Evolutionary conservation across 2,329 filamentous ascomycete genomes (phyloP), one percentile per base, ranked within the genome.

Genomic region (Exophiala dermatitidis): DNA sequence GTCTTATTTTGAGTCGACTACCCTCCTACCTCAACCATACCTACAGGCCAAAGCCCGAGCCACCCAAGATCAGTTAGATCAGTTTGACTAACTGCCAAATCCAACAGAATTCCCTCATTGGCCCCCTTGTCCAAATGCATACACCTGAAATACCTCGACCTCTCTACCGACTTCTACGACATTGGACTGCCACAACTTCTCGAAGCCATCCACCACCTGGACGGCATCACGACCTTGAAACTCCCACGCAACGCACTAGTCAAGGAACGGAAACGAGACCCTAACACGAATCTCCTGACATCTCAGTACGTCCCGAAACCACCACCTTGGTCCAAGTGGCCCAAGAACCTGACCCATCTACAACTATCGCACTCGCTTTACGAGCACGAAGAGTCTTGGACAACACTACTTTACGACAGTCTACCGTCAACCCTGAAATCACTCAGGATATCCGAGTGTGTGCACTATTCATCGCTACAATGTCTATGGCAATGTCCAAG

Each of bases 71-170:
- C 33, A 36, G 6, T 6, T 36, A 6, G 33, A 6, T 36, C 6
- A 36, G n/a, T n/a, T 36, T 36, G 6, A 6, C 12, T 19, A 19
- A 19, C 19, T 19, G 2, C 19, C 19, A 19, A 19, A 19, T 19
- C 19, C 2, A 19, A 19, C 40, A 59, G 53, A 26, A 66, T 77
- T 48, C 80, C 81, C 56, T 78, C 77, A 62, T 76, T 82, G 58
- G 73, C 79, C 2, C 72, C 77, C 2, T 64, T 84, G 19, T 73
- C 74, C 2, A 83, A 82, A 67, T 82, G 79, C 64, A 58, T 60
- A 4, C 68, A 72, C 0, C 68, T 84, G 3, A 67, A 67, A 6
- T 56, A 70, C 2, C 68, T 83, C 10, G 76, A 83, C 59, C 67
- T 84, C 4, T 74, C 71, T 3, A 70, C 79, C 2, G 74, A 82